These are phyloP conservation scores for Leucocoprinus sp. DNA, from an alignment of 768 basidiomycete species.

Conservation along the genomic window DNA sequence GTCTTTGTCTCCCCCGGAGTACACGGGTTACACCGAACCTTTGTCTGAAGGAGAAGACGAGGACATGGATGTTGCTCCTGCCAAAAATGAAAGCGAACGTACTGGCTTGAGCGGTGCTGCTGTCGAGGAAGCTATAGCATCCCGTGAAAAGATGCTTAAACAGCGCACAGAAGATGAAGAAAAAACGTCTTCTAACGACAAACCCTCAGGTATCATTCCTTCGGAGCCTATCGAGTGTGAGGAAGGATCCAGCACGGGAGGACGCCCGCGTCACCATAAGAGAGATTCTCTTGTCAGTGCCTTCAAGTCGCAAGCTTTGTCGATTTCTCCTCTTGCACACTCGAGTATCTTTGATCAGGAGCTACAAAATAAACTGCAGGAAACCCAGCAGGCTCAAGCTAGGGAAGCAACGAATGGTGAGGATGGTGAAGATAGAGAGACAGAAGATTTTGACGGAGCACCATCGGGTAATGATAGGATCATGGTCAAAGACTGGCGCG, in stretches of 20 bases:
- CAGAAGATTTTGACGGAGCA: constrained; percentile 25
- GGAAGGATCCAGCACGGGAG: constrained; percentile 19
- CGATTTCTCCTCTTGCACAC: constrained; percentile 83
- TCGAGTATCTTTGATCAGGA: constrained; percentile 80
- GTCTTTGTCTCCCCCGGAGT: no score
- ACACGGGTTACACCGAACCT: constrained; percentile 66
- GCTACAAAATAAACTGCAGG: constrained; percentile 55
- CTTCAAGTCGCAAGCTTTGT: constrained; percentile 31
- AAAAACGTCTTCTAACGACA: constrained; percentile 18
- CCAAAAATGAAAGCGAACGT: constrained; percentile 74
- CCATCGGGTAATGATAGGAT: constrained; percentile 42
- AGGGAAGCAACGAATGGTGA: constrained; percentile 18
- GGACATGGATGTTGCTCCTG: constrained; percentile 50
- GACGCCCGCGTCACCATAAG: constrained; percentile 21
- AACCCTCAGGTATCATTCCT: constrained; percentile 9
- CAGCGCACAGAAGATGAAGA: constrained; percentile 28
- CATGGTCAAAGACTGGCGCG: constrained; percentile 61
- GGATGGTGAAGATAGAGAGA: constrained; percentile 29
- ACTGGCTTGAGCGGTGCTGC: constrained; percentile 67
- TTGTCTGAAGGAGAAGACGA: constrained; percentile 92
- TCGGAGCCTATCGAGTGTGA: constrained; percentile 10
- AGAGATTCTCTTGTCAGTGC: constrained; percentile 19
- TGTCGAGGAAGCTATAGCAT: constrained; percentile 79
- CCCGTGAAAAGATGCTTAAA: constrained; percentile 75
- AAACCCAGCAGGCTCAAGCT: constrained; percentile 23